phyloP scores from a whole-genome alignment of 257 asterid species.

The Galeopsis tetrahit region DNA sequence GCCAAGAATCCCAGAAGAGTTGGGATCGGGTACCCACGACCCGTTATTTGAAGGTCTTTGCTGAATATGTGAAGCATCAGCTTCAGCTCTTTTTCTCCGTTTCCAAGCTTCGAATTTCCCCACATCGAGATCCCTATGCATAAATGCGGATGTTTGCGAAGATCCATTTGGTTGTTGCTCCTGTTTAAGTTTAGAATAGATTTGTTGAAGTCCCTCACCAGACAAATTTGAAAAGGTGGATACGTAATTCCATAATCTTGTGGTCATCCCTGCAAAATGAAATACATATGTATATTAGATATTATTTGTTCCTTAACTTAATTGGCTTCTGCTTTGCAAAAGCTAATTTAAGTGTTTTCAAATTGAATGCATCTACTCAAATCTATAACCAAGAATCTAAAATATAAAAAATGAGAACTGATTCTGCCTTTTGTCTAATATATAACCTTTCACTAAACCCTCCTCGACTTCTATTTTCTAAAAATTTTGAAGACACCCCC shows the following conservation, averaged over 20 bases:
- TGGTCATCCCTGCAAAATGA: constrained; percentile 74
- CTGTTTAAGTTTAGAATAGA: constrained; percentile 81
- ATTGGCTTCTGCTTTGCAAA: too few relatives aligned
- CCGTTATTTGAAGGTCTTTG: constrained; percentile 61
- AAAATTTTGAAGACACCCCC: too few relatives aligned
- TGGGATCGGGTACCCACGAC: constrained; percentile 64
- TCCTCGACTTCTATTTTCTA: background rate
- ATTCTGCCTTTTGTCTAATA: too few relatives aligned
- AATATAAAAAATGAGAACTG: too few relatives aligned
- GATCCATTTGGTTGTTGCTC: constrained; percentile 80
- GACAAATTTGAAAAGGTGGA: constrained; percentile 87
- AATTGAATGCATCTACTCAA: too few relatives aligned
- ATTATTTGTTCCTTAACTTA: constrained; percentile 16
- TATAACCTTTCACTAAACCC: too few relatives aligned
- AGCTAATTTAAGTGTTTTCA: too few relatives aligned
- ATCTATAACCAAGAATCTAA: too few relatives aligned
- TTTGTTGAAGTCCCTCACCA: constrained; percentile 91
- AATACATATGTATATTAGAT: background rate
- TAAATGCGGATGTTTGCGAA: constrained; percentile 51
- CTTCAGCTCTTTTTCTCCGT: constrained; percentile 85
- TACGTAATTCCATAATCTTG: constrained; percentile 92
- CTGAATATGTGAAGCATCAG: constrained; percentile 66
- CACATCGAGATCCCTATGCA: constrained; percentile 76
- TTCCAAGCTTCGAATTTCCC: constrained; percentile 97
- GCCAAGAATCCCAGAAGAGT: constrained; percentile 86